Percentiles rank a stretch among this genome's conserved stretches.
phyloP scores from a whole-genome alignment of 805 yeast species.

The Sugiyamaella marilandica region DNA sequence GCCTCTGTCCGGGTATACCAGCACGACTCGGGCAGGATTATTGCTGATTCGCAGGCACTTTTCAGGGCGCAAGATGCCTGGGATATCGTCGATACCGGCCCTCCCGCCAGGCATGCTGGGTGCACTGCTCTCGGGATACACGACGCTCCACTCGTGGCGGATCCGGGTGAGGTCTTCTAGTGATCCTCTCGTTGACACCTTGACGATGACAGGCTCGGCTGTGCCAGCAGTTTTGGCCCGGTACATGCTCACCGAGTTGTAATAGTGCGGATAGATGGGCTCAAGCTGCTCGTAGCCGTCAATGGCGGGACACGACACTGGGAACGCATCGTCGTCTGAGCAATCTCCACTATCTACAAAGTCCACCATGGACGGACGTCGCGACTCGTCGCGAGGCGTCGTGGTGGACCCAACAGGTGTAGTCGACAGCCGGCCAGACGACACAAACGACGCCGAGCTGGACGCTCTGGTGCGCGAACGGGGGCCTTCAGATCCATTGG shows the following conservation, averaged over 20 bases:
- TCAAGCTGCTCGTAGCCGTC: constrained; percentile 19
- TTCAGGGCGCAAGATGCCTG: constrained; percentile 22
- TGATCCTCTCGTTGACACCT: constrained; percentile 20
- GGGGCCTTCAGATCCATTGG: neutral
- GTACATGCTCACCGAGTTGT: constrained; percentile 22
- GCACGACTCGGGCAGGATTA: constrained; percentile 19
- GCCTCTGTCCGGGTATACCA: constrained; percentile 19
- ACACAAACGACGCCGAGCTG: neutral
- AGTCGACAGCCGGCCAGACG: neutral
- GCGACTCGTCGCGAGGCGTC: neutral
- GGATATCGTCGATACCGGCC: constrained; percentile 12
- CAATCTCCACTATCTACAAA: neutral
- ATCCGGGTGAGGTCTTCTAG: constrained; percentile 25
- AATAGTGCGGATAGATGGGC: constrained; percentile 21
- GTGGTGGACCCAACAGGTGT: neutral
- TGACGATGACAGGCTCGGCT: constrained; percentile 20
- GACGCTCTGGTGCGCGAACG: neutral
- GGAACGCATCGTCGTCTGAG: neutral
- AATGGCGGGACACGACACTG: constrained; percentile 13
- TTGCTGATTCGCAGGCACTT: constrained; percentile 16
- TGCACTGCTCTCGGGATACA: constrained; percentile 10
- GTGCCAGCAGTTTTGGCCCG: constrained; percentile 14
- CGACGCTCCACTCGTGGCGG: constrained; percentile 24
- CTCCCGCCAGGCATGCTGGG: neutral
- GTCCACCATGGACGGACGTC: constrained; percentile 1